These are phyloP conservation scores for Camellia sinensis DNA, from an alignment of 148 eudicot species.

Conservation along the genomic window DNA sequence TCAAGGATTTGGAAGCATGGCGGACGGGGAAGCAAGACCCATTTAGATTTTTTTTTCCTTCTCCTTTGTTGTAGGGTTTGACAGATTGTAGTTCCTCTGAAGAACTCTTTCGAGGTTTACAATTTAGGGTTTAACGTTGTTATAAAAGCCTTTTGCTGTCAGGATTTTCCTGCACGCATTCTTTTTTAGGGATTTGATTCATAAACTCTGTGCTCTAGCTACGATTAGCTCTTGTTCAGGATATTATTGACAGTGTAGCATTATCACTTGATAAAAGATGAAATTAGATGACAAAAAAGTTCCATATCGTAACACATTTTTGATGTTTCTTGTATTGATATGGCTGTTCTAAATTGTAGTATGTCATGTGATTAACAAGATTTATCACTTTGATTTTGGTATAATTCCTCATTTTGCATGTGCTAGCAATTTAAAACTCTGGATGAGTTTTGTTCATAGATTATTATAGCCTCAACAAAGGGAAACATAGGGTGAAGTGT, in stretches of 20 bases:
- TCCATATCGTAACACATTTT: too few species aligned
- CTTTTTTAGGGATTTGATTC: conserved; percentile 11
- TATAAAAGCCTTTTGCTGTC: conserved; percentile 13
- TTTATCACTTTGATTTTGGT: background rate
- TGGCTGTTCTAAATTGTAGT: too few species aligned
- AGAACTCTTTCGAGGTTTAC: conserved; percentile 9
- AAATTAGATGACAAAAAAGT: conserved; percentile 16
- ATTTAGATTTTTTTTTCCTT: background rate
- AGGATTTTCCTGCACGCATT: background rate
- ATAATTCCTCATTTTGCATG: too few species aligned
- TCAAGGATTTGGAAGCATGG: background rate
- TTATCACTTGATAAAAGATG: conserved; percentile 13
- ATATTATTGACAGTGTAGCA: conserved; percentile 17
- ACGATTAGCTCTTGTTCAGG: conserved; percentile 8
- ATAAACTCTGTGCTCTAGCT: conserved; percentile 4
- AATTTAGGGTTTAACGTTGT: conserved; percentile 6
- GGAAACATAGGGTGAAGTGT: too few species aligned
- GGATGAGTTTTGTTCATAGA: too few species aligned
- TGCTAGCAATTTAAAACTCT: too few species aligned
- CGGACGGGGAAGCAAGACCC: conserved; percentile 5
- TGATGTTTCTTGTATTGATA: too few species aligned
- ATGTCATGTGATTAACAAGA: background rate
- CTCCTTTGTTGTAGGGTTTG: background rate
- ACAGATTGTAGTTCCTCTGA: conserved; percentile 8
- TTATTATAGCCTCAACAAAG: too few species aligned